These are phyloP conservation scores for Heliocybe sulcata DNA, from an alignment of 1,284 basidiomycete species.

Conservation along the genomic window DNA sequence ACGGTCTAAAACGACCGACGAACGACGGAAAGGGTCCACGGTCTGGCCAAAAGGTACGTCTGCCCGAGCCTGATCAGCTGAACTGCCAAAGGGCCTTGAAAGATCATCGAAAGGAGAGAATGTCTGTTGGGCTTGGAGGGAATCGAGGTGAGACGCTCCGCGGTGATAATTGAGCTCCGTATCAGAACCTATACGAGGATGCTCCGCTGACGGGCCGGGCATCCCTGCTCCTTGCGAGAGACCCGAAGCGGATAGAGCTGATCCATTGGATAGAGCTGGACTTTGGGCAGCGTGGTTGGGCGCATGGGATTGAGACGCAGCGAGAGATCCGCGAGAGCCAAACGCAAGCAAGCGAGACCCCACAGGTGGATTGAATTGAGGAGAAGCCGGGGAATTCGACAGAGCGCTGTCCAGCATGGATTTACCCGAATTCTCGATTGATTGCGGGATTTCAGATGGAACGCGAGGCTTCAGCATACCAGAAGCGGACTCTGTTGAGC, in stretches of 20 bases:
- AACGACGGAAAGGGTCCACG: constrained; percentile 28
- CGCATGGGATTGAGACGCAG: constrained; percentile 6
- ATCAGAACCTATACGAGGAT: constrained; percentile 14
- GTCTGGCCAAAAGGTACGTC: constrained; percentile 16
- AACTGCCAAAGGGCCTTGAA: constrained; percentile 21
- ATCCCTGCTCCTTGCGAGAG: constrained; percentile 9
- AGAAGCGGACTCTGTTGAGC: neutral
- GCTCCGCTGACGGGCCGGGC: neutral
- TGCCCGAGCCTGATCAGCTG: constrained; percentile 34
- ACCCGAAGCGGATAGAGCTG: constrained; percentile 5
- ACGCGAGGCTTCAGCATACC: neutral
- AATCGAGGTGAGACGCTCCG: constrained; percentile 18
- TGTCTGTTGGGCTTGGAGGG: constrained; percentile 18
- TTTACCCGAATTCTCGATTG: constrained; percentile 7
- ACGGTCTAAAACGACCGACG: constrained; percentile 19
- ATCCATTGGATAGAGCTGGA: constrained; percentile 4
- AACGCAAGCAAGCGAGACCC: constrained; percentile 71
- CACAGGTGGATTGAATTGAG: constrained; percentile 53
- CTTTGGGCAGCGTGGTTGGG: neutral
- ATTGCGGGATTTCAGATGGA: neutral
- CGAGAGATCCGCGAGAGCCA: constrained; percentile 35
- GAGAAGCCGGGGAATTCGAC: constrained; percentile 13
- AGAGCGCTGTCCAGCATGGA: constrained; percentile 11
- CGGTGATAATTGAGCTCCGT: constrained; percentile 14
- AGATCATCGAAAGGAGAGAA: constrained; percentile 58